These are phyloP conservation scores for Coemansia sp. DNA, from an alignment of 192 early-diverging fungal genomes.

Conservation along the genomic window DNA sequence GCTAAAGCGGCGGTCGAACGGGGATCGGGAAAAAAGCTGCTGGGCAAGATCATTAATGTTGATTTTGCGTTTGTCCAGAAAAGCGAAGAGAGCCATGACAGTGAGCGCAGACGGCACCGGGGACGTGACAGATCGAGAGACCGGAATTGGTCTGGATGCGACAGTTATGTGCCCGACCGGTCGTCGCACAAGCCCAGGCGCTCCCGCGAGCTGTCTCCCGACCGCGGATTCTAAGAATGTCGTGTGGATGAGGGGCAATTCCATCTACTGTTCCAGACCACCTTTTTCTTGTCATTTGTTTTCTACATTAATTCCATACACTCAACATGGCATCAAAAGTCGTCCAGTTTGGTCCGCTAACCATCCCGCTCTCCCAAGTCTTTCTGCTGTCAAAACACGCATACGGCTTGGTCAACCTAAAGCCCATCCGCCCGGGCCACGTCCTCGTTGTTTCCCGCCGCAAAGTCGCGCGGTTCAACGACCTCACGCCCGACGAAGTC, in stretches of 20 bases:
- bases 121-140: not conserved
- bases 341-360: slow-evolving; percentile 68
- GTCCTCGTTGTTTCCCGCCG: slow-evolving; percentile 77
- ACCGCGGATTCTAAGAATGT: slow-evolving; percentile 36
- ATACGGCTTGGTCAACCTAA: slow-evolving; percentile 87
- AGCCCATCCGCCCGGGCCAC: slow-evolving; percentile 79
- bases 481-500: slow-evolving; percentile 78
- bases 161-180: slow-evolving; percentile 1
- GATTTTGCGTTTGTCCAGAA: slow-evolving; percentile 83
- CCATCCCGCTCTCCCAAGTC: slow-evolving; percentile 66
- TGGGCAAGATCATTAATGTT: slow-evolving; percentile 70
- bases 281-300: not conserved
- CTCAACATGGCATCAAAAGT: no score
- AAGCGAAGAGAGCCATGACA: slow-evolving; percentile 1
- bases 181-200: slow-evolving; percentile 6
- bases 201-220: slow-evolving; percentile 41
- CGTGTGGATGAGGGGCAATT: not conserved
- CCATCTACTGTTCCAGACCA: not conserved
- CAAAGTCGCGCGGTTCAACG: slow-evolving; percentile 66
- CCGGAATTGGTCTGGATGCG: not conserved
- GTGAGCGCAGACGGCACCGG: not conserved
- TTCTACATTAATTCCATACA: no score
- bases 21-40: slow-evolving; percentile 68
- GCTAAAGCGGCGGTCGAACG: slow-evolving; percentile 75
- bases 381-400: slow-evolving; percentile 71